Evolutionary conservation across 2,329 filamentous ascomycete species (phyloP).

Genomic region (Colletotrichum cordylinicola): DNA sequence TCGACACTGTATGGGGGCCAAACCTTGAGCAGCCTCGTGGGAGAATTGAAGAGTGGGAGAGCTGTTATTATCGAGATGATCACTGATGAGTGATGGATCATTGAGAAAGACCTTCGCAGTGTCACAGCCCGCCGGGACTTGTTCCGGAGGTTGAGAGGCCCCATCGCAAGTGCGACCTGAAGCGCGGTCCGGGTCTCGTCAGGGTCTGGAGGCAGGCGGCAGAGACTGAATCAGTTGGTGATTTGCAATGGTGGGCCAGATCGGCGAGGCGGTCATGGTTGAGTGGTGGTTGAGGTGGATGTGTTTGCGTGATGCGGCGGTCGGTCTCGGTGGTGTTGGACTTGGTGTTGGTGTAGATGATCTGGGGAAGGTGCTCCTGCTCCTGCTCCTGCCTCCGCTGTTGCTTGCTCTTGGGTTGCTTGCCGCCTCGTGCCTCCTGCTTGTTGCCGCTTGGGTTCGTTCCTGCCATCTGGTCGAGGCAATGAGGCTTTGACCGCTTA

Average conservation of each 20-base stretch:
- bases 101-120: background rate
- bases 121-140: background rate
- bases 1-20: background rate
- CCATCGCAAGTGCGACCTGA: background rate
- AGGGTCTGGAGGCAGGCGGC: background rate
- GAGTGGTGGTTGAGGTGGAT: background rate
- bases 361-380: background rate
- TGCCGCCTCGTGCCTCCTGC: background rate
- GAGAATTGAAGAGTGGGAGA: background rate
- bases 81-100: background rate
- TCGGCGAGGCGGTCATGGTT: background rate
- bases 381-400: background rate
- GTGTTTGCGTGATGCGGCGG: background rate
- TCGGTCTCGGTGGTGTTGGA: background rate
- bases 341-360: background rate
- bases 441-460: background rate
- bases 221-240: slow-evolving; percentile 6
- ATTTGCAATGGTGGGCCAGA: slow-evolving; percentile 11
- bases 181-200: background rate
- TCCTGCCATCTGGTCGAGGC: background rate
- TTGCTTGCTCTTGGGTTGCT: background rate
- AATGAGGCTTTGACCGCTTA: background rate
- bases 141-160: slow-evolving; percentile 2
- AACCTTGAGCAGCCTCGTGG: background rate
- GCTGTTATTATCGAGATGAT: background rate